Conservation (phyloP, 257 asterid species). For the Solanum okadae region DNA sequence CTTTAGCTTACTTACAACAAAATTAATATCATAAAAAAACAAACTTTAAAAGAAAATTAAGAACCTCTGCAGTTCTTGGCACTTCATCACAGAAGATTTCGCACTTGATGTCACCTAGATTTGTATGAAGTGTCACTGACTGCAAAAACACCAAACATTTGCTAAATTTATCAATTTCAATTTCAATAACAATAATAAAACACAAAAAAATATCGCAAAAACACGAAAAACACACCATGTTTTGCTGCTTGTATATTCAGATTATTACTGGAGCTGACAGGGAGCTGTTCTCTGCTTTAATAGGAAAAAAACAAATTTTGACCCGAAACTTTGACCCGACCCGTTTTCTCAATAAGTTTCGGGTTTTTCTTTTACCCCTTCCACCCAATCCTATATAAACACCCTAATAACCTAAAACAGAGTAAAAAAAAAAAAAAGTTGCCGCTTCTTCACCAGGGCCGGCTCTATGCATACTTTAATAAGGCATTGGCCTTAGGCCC, state of each 20-base stretch:
- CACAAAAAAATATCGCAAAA: neutral
- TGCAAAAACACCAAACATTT: slow-evolving; percentile 9
- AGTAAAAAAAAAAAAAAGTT: neutral
- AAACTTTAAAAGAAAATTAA: neutral
- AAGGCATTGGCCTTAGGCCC: no score
- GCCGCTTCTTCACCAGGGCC: no score
- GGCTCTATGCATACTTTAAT: no score
- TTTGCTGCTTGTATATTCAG: neutral
- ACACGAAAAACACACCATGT: neutral
- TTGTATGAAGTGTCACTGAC: slow-evolving; percentile 95
- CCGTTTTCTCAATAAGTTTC: neutral
- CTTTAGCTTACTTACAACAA: neutral
- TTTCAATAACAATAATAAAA: neutral
- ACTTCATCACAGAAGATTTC: slow-evolving; percentile 97
- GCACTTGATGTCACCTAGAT: slow-evolving; percentile 94
- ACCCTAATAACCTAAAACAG: neutral
- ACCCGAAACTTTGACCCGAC: neutral
- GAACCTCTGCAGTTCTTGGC: slow-evolving; percentile 79
- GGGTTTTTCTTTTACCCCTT: neutral
- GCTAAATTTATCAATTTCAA: neutral
- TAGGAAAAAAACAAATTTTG: neutral
- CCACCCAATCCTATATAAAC: neutral
- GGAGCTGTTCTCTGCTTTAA: neutral
- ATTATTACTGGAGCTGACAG: neutral
- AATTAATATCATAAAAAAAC: neutral